Evolutionary conservation across 495 filamentous ascomycete species (phyloP).

Genomic region (Melanomma pulvis-pyrius): DNA sequence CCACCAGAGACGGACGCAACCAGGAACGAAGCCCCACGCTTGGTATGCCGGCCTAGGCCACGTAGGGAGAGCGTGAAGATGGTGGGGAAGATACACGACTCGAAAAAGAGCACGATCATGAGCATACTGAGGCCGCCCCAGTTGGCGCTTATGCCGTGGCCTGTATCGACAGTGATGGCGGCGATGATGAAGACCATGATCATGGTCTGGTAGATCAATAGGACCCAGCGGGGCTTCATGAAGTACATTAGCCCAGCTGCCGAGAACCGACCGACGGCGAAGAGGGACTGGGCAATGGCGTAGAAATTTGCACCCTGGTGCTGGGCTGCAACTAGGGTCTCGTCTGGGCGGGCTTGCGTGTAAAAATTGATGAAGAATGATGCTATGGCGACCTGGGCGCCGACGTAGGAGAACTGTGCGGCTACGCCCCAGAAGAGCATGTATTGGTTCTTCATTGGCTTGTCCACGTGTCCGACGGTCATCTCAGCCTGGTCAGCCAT

Average conservation of each 20-base stretch:
- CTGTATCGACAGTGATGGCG: constrained; percentile 55
- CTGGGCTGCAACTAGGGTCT: constrained; percentile 15
- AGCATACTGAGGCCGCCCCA: constrained; percentile 60
- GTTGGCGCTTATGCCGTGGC: constrained; percentile 35
- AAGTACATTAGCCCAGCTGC: constrained; percentile 55
- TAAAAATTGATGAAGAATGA: constrained; percentile 58
- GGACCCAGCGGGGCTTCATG: constrained; percentile 43
- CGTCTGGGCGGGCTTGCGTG: constrained; percentile 37
- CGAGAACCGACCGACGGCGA: constrained; percentile 67
- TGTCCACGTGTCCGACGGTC: constrained; percentile 49
- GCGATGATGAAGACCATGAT: constrained; percentile 57
- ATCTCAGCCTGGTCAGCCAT: constrained; percentile 56
- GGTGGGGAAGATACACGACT: constrained; percentile 65
- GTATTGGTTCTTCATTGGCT: constrained; percentile 57
- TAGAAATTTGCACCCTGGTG: constrained; percentile 54
- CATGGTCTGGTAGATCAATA: constrained; percentile 42
- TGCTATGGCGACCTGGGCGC: constrained; percentile 62
- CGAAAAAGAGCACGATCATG: constrained; percentile 69
- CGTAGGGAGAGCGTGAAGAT: constrained; percentile 70
- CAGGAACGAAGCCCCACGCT: constrained; percentile 66
- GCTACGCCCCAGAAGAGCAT: constrained; percentile 66
- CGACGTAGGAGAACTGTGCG: constrained; percentile 71
- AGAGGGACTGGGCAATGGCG: constrained; percentile 67
- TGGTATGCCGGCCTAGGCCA: constrained; percentile 70
- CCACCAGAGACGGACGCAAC: constrained; percentile 69